phyloP scores from a whole-genome alignment of 2,329 filamentous ascomycete species.

The Leptographium procerum region DNA sequence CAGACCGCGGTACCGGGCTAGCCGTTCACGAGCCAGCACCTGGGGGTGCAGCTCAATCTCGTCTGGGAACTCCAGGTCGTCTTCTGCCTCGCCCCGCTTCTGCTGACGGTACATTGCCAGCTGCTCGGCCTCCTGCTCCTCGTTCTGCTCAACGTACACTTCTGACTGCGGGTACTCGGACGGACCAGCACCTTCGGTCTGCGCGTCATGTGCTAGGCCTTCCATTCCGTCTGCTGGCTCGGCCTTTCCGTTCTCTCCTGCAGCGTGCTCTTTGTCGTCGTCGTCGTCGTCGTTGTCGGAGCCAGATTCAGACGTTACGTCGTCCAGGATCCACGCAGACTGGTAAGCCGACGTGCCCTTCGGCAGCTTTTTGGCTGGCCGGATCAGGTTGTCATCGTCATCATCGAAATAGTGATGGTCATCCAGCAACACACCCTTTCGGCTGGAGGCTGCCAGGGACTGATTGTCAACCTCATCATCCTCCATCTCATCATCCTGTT shows the following conservation, averaged over 20 bases:
- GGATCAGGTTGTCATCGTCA: conserved; percentile 55
- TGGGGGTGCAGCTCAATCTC: conserved; percentile 91
- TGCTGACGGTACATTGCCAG: conserved; percentile 70
- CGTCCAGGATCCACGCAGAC: conserved; percentile 77
- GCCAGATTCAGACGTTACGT: conserved; percentile 67
- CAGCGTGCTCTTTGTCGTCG: conserved; percentile 40
- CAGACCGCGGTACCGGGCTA: conserved; percentile 78
- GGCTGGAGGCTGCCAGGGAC: conserved; percentile 29
- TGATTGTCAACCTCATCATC: conserved; percentile 39
- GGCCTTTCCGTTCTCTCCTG: no score
- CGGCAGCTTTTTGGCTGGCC: conserved; percentile 63
- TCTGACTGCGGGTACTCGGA: conserved; percentile 93
- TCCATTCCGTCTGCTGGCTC: conserved; percentile 64
- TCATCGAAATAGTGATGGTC: conserved; percentile 98
- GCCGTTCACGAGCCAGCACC: conserved; percentile 71
- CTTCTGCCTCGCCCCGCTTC: conserved; percentile 73
- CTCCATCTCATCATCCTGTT: conserved; percentile 35
- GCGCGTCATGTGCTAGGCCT: conserved; percentile 51
- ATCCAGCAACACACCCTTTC: conserved; percentile 85
- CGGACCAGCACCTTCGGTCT: conserved; percentile 57
- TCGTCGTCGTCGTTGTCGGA: conserved; percentile 78
- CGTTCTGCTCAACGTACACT: conserved; percentile 76
- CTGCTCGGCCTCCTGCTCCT: conserved; percentile 66
- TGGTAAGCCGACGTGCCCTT: conserved; percentile 92
- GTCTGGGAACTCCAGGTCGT: conserved; percentile 92